Base-by-base conservation (phyloP, 2,329 filamentous ascomycete species). In the Berkeleyomyces rouxiae region DNA sequence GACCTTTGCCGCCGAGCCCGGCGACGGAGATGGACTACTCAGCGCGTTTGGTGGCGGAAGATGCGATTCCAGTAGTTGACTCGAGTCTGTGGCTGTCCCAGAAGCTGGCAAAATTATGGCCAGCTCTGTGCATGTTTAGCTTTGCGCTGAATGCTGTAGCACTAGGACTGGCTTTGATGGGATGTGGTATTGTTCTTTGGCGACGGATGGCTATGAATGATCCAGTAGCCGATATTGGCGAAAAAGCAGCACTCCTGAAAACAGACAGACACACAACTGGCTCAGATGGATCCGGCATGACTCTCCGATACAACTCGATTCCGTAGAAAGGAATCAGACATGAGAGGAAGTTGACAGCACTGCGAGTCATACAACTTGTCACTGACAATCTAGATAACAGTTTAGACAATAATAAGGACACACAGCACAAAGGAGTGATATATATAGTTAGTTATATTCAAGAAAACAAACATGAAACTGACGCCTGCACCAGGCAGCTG, bases 1-100 rank as follows among this genome's bases (percentile, higher is more conserved):
- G 82, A 0, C 73, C 75, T n/a, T 66, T 77, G 61, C 84, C 83
- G 10, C 84, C 84, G 2, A 86, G 81, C 67, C 82, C 82, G 16
- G 64, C 62, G 1, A 64, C 63, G n/a, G 63, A 64, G 31, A 39
- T 39, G 23, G 23, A 55, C 39, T 7, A 46, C 49, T 44, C 31
- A 23, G 11, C 42, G 13, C 31, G 16, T 13, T 6, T 44, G 23
- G 13, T n/a, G 33, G 33, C 4, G 11, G 33, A 55, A 16, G 51
- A 55, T 37, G 2, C 39, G 13, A 6, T 55, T 2, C 51, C 7
- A 55, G 51, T 7, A 36, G 4, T 7, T n/a, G 9, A 31, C 11
- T 16, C 51, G 11, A 7, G 51, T 9, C 11, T 16, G 7, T 55
- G 51, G 33, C 33, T 55, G n/a, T 4, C 51, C 39, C 33, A 13